Evolutionary conservation across 2,329 filamentous ascomycete species (phyloP).

Genomic region (Aaosphaeria arxii): DNA sequence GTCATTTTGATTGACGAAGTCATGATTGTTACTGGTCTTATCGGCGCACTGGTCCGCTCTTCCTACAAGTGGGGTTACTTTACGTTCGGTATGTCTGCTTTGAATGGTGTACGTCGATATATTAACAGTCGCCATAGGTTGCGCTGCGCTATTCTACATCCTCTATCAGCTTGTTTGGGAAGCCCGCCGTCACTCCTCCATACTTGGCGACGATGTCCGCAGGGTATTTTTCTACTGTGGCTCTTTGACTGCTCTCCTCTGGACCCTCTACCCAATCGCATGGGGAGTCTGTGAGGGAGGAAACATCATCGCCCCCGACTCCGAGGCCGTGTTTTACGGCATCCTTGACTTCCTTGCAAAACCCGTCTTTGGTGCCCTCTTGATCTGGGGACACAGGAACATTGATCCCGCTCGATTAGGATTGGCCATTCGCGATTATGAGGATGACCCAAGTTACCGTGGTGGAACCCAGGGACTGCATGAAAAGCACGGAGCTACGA

Average conservation of each 20-base stretch:
- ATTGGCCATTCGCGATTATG: conserved; percentile 49
- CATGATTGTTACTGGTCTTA: conserved; percentile 65
- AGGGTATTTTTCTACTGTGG: conserved; percentile 56
- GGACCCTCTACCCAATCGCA: conserved; percentile 58
- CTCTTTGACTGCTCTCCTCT: conserved; percentile 58
- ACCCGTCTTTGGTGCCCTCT: conserved; percentile 59
- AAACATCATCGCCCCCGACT: conserved; percentile 64
- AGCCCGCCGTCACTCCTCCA: conserved; percentile 54
- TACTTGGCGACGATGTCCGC: conserved; percentile 53
- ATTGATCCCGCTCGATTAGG: conserved; percentile 59
- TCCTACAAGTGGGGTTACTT: conserved; percentile 70
- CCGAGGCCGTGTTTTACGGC: conserved; percentile 67
- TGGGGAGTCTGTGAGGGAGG: conserved; percentile 63
- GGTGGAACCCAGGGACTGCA: background rate
- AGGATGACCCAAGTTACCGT: conserved; percentile 29
- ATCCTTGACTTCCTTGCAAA: conserved; percentile 65
- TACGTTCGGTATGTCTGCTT: conserved; percentile 43
- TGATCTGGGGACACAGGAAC: conserved; percentile 62
- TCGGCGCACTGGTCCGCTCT: conserved; percentile 61
- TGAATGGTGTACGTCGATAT: background rate
- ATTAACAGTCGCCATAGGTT: conserved; percentile 20
- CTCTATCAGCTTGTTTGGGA: conserved; percentile 58
- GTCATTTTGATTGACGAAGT: conserved; percentile 62
- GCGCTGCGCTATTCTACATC: conserved; percentile 56
- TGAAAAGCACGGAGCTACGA: background rate